Evolutionary conservation across 495 filamentous ascomycete genomes (phyloP).

Genomic region (Trichoderma asperelloides): DNA sequence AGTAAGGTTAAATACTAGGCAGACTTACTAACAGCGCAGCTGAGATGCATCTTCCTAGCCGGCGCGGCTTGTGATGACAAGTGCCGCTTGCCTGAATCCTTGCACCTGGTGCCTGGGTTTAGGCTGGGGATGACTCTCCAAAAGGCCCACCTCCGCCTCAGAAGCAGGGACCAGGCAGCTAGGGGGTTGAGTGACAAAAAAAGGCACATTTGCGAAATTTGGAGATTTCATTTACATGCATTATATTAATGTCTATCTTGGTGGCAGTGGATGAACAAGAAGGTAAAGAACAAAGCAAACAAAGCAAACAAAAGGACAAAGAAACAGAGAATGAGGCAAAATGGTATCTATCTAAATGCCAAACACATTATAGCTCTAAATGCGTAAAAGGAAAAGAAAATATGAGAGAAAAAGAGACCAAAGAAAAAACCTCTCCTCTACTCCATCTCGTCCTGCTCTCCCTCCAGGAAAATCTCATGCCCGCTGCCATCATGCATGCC

Average conservation of each 20-base stretch:
- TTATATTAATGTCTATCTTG: not conserved
- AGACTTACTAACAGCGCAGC: not conserved
- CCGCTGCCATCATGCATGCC: constrained; percentile 67
- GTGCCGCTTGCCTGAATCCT: not conserved
- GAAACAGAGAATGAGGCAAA: not conserved
- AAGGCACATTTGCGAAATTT: too few species aligned
- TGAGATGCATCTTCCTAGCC: not conserved
- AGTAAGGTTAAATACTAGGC: not conserved
- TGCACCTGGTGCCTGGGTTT: not conserved
- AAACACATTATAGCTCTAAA: not conserved
- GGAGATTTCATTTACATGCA: not conserved
- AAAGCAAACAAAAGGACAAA: too few species aligned
- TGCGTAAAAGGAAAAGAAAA: too few species aligned
- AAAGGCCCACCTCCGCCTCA: not conserved
- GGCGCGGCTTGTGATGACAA: not conserved
- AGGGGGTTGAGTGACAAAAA: not conserved
- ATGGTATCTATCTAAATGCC: not conserved
- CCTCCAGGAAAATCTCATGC: constrained; percentile 59
- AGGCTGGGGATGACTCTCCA: not conserved
- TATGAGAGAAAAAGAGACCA: not conserved
- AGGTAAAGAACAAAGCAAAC: not conserved
- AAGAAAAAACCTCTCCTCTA: not conserved
- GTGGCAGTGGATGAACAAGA: not conserved
- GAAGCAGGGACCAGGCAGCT: not conserved
- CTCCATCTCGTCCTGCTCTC: constrained; percentile 46